Conservation (phyloP, 495 filamentous ascomycete species). For the Aspergillus asperescens region DNA sequence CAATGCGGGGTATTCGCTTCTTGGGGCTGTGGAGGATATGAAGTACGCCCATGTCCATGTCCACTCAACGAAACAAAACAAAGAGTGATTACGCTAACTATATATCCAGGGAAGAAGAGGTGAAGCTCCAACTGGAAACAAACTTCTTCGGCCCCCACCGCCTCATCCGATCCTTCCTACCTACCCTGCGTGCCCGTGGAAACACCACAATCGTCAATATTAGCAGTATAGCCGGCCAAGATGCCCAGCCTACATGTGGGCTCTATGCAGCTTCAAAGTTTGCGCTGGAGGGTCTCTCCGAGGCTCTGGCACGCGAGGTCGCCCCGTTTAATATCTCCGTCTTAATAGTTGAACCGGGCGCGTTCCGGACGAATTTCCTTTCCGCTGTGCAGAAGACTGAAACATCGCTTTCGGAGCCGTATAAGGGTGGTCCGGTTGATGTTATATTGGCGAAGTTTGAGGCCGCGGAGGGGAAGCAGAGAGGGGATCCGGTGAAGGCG, state of each 20-base stretch:
- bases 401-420: slow-evolving; percentile 5
- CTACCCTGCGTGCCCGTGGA: slow-evolving; percentile 40
- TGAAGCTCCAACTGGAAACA: slow-evolving; percentile 22
- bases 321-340: not conserved
- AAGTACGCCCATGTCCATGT: not conserved
- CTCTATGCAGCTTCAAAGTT: slow-evolving; percentile 52
- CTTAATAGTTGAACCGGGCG: slow-evolving; percentile 5
- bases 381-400: slow-evolving; percentile 3
- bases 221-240: slow-evolving; percentile 41
- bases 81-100: too few species aligned
- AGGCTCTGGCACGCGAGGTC: not conserved
- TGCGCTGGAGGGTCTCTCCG: slow-evolving; percentile 39
- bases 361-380: slow-evolving; percentile 15
- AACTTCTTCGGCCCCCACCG: slow-evolving; percentile 49
- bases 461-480: slow-evolving; percentile 22
- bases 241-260: slow-evolving; percentile 33
- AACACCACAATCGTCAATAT: slow-evolving; percentile 45
- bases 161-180: slow-evolving; percentile 41
- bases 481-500: slow-evolving; percentile 42
- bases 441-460: slow-evolving; percentile 8
- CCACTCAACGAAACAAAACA: too few species aligned
- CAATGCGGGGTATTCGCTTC: slow-evolving; percentile 6
- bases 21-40: slow-evolving; percentile 6
- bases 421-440: slow-evolving; percentile 9
- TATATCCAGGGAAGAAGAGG: slow-evolving; percentile 18